These are phyloP conservation scores for Metarhizium album DNA, from an alignment of 2,329 filamentous ascomycete genomes.

Conservation along the genomic window DNA sequence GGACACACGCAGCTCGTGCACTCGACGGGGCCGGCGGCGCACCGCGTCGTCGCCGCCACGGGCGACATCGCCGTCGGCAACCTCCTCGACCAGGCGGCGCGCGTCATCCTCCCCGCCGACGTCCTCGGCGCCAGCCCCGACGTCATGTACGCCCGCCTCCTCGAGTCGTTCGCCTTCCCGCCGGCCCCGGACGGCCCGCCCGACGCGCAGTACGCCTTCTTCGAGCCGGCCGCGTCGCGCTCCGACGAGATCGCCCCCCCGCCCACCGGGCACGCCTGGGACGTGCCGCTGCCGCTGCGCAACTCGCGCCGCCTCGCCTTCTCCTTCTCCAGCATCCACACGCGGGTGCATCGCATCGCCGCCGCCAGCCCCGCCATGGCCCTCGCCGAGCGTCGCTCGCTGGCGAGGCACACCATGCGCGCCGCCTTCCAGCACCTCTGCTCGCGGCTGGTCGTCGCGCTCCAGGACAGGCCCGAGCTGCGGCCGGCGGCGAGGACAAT, in stretches of 20 bases:
- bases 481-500: conserved; percentile 39
- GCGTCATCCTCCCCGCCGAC: conserved; percentile 57
- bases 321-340: conserved; percentile 62
- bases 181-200: conserved; percentile 19
- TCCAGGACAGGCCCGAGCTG: conserved; percentile 29
- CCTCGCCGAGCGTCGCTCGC: conserved; percentile 49
- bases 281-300: conserved; percentile 55
- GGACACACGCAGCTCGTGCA: conserved; percentile 83
- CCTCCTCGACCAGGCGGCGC: conserved; percentile 76
- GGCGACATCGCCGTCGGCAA: conserved; percentile 83
- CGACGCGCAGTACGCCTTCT: conserved; percentile 33
- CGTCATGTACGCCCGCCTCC: conserved; percentile 69
- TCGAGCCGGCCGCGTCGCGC: conserved; percentile 46
- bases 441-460: conserved; percentile 59
- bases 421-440: conserved; percentile 81
- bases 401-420: conserved; percentile 68
- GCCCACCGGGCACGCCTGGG: conserved; percentile 43
- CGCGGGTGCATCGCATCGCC: conserved; percentile 36
- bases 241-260: conserved; percentile 43
- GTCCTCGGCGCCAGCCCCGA: conserved; percentile 43
- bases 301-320: conserved; percentile 49
- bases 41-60: conserved; percentile 62
- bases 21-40: conserved; percentile 56
- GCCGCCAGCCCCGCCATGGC: conserved; percentile 30
- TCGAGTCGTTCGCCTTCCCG: conserved; percentile 77